Percentiles rank a stretch among this genome's conserved stretches.
phyloP scores from a whole-genome alignment of 176 grass and related monocot species.

The Zizania latifolia region DNA sequence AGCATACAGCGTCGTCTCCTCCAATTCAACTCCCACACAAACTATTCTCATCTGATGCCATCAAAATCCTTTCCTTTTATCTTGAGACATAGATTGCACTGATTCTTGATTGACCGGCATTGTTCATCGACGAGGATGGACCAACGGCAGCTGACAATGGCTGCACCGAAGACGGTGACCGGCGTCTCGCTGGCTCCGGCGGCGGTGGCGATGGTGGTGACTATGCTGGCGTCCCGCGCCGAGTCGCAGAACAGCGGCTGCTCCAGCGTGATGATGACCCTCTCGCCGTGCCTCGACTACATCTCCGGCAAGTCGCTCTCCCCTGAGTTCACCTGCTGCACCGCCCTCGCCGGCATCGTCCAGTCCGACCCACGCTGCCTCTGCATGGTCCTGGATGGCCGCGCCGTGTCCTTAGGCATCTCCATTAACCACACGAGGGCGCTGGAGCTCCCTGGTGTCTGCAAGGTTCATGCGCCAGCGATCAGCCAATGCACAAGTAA shows the following conservation, averaged over 20 bases:
- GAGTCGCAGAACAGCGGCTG: slow-evolving; percentile 45
- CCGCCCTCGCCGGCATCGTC: slow-evolving; percentile 46
- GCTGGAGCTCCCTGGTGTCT: slow-evolving; percentile 46
- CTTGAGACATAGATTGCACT: background rate
- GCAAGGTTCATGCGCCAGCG: slow-evolving; percentile 59
- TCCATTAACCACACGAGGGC: slow-evolving; percentile 71
- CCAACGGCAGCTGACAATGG: background rate
- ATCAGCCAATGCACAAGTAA: slow-evolving; percentile 57
- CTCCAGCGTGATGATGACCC: slow-evolving; percentile 58
- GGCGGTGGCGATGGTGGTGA: background rate
- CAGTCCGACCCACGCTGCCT: slow-evolving; percentile 73
- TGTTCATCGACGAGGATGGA: background rate
- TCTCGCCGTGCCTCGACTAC: slow-evolving; percentile 82
- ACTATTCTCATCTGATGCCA: background rate
- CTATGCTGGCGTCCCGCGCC: background rate
- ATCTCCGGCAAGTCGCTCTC: slow-evolving; percentile 39
- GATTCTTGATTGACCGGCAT: background rate
- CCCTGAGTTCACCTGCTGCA: slow-evolving; percentile 65
- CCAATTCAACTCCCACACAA: background rate
- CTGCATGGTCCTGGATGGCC: slow-evolving; percentile 58
- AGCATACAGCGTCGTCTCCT: background rate
- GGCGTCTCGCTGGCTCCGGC: background rate
- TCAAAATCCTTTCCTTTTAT: background rate
- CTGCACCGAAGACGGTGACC: background rate
- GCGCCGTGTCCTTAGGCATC: slow-evolving; percentile 42